phyloP scores from a whole-genome alignment of 352 stramenopile genomes.

The Globisporangium irregulare region DNA sequence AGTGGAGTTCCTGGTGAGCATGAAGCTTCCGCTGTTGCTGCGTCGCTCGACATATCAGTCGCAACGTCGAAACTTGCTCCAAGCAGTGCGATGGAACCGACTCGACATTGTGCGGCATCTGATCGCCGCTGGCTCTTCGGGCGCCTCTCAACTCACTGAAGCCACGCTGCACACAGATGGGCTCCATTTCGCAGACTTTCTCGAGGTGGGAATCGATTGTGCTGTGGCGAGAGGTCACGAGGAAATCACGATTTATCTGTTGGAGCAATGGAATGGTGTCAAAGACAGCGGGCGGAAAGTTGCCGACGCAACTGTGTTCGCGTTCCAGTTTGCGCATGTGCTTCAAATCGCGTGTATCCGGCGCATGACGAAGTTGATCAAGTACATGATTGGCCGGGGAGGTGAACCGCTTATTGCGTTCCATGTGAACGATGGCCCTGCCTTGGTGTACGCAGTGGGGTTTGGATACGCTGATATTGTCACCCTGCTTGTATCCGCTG shows the following conservation, averaged over 20 bases:
- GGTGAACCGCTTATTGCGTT: conserved; percentile 54
- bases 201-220: conserved; percentile 56
- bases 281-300: conserved; percentile 33
- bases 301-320: conserved; percentile 41
- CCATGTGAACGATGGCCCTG: conserved; percentile 56
- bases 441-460: conserved; percentile 58
- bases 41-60: conserved; percentile 34
- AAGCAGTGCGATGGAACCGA: conserved; percentile 58
- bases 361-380: conserved; percentile 31
- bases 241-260: conserved; percentile 54
- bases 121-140: conserved; percentile 9
- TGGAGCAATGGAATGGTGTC: conserved; percentile 45
- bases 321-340: conserved; percentile 63
- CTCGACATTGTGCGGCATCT: conserved; percentile 45
- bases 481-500: conserved; percentile 30
- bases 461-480: conserved; percentile 49
- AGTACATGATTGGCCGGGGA: conserved; percentile 51
- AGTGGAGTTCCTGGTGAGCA: conserved; percentile 26
- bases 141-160: neutral
- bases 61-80: conserved; percentile 54
- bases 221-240: conserved; percentile 57
- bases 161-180: conserved; percentile 18
- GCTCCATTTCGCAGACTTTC: conserved; percentile 52
- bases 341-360: conserved; percentile 70
- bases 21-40: conserved; percentile 31